phyloP scores from a whole-genome alignment of 768 basidiomycete genomes.

The Termitomyces sp. region DNA sequence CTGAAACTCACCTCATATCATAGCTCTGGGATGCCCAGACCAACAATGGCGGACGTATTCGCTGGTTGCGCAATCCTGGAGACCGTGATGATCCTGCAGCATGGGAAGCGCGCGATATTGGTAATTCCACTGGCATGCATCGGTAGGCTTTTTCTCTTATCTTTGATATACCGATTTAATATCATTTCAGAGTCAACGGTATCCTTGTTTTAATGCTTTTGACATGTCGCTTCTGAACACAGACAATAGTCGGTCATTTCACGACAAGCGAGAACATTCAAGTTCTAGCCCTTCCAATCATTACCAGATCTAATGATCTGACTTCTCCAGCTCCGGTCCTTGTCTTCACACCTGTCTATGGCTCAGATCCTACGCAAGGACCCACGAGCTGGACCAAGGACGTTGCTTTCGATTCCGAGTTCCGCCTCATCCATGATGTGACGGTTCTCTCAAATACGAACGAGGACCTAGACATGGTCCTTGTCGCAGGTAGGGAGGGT shows the following conservation, averaged over 20 bases:
- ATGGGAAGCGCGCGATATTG: background rate
- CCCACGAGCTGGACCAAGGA: background rate
- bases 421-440: background rate
- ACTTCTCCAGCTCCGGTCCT: background rate
- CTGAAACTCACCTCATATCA: background rate
- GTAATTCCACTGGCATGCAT: background rate
- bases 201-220: background rate
- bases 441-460: background rate
- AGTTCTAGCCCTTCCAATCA: background rate
- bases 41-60: background rate
- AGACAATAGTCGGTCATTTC: background rate
- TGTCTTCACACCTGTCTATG: background rate
- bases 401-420: background rate
- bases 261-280: background rate
- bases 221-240: background rate
- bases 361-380: background rate
- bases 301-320: background rate
- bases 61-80: background rate
- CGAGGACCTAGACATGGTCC: background rate
- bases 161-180: too few relatives aligned
- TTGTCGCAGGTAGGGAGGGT: background rate
- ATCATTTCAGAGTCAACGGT: background rate
- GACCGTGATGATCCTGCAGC: background rate
- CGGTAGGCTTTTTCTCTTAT: background rate
- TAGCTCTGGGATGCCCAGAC: background rate